Percentiles rank a stretch among this genome's conserved stretches.
These are phyloP conservation scores for Candida succiphila DNA, from an alignment of 805 yeast species.

Conservation along the genomic window DNA sequence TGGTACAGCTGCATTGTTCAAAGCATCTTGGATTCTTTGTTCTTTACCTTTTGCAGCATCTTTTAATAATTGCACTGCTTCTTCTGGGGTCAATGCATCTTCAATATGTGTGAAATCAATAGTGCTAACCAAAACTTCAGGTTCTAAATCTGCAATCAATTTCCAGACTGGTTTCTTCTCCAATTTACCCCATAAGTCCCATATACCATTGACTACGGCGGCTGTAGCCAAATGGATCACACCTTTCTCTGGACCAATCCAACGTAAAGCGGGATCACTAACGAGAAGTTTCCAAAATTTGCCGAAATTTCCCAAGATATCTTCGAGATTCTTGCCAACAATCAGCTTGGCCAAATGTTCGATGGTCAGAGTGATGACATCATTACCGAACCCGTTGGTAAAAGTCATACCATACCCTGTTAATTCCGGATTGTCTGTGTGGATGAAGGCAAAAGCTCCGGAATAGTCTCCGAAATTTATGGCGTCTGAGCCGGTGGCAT, in stretches of 20 bases:
- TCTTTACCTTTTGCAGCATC: slow-evolving; percentile 21
- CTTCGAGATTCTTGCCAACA: slow-evolving; percentile 21
- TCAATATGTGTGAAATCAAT: slow-evolving; percentile 31
- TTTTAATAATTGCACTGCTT: slow-evolving; percentile 24
- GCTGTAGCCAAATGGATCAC: slow-evolving; percentile 31
- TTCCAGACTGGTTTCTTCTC: slow-evolving; percentile 30
- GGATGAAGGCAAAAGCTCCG: slow-evolving; percentile 25
- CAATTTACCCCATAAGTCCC: slow-evolving; percentile 33
- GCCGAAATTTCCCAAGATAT: slow-evolving; percentile 27
- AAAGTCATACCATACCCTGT: slow-evolving; percentile 33
- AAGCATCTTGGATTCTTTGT: slow-evolving; percentile 22
- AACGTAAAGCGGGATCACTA: slow-evolving; percentile 29
- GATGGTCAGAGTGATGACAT: slow-evolving; percentile 24
- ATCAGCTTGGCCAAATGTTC: slow-evolving; percentile 27
- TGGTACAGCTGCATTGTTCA: slow-evolving; percentile 26
- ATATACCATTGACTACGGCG: slow-evolving; percentile 29
- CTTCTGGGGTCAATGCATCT: slow-evolving; percentile 33
- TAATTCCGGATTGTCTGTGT: slow-evolving; percentile 18
- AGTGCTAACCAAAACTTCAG: slow-evolving; percentile 29
- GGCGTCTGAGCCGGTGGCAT: slow-evolving; percentile 32
- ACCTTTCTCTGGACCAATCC: slow-evolving; percentile 37
- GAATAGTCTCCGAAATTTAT: slow-evolving; percentile 33
- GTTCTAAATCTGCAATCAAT: slow-evolving; percentile 29
- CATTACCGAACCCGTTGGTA: slow-evolving; percentile 29
- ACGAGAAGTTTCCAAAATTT: slow-evolving; percentile 30